Base-by-base conservation (phyloP, 2,329 filamentous ascomycete species). In the Penicillium frequentans region DNA sequence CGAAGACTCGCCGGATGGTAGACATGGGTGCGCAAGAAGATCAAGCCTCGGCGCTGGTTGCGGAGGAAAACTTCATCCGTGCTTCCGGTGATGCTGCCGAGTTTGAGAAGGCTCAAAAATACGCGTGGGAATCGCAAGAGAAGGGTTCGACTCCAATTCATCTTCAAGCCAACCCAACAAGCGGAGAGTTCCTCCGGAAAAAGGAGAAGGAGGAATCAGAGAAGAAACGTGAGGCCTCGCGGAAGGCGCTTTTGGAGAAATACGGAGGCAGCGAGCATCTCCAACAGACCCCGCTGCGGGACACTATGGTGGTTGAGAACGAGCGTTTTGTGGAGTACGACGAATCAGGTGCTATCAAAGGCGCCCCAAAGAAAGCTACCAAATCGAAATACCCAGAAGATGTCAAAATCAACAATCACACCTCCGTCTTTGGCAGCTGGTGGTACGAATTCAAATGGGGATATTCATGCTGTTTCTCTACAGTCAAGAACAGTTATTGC, bases 401-500 rank as follows among this genome's bases (percentile, higher is more conserved):
- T 68, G 82, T 97, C 0, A 79, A 90, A 53, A 84, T 89, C 72
- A 93, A 96, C 79, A 99, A 99, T 70, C 95, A 99, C 76, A 91
- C 86, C 3, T 88, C 89, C 0, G 88, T 96, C 3, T 99, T 92
- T 90, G 95, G 95, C 49, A 96, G 92, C 69, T 99, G 95, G 95
- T 99, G 95, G 95, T 85, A 87, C 52, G 87, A 91, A 70, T 98
- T 97, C 77, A 85, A 89, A 75, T 99, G 95, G 95, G 95, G 95
- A 1, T 99, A 96, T 75, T 85, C 90, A 23, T 99, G 95, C 75
- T 99, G 95, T 79, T 92, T 96, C 73, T 96, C 92, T 0, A 88
- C 87, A 23, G 85, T 96, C 61, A 97, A 96, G 77, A 98, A 99
- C 75, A 96, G 92, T 69, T 99, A 98, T 70, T 99, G 95, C 74